Conservation (phyloP, 306 rosid species). For the Echinosophora koreensis region DNA sequence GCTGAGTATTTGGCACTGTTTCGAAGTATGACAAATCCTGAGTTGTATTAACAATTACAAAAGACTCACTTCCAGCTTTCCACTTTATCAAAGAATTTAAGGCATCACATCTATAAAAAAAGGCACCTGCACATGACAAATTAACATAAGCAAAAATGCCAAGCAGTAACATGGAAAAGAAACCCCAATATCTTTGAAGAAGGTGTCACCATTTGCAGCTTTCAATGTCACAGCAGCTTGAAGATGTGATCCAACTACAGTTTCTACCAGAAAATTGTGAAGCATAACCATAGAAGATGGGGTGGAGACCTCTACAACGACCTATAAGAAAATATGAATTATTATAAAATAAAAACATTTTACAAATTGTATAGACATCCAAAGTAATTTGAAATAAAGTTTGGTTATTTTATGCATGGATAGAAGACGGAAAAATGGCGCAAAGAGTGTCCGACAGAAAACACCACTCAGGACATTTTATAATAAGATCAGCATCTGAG, state of each 20-base stretch:
- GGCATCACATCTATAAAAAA: slow-evolving; percentile 83
- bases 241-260: slow-evolving; percentile 88
- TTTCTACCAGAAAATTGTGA: slow-evolving; percentile 82
- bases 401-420: slow-evolving; percentile 27
- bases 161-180: slow-evolving; percentile 36
- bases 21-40: slow-evolving; percentile 59
- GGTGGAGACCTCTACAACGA: slow-evolving; percentile 78
- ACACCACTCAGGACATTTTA: slow-evolving; percentile 25
- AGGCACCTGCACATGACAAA: slow-evolving; percentile 69
- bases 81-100: slow-evolving; percentile 80
- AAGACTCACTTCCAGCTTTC: slow-evolving; percentile 84
- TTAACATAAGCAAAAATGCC: slow-evolving; percentile 45
- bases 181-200: slow-evolving; percentile 33
- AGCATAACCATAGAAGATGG: slow-evolving; percentile 88
- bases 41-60: slow-evolving; percentile 72
- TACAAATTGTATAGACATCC: slow-evolving; percentile 20
- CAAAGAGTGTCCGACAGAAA: slow-evolving; percentile 3
- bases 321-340: slow-evolving; percentile 57
- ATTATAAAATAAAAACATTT: slow-evolving; percentile 31
- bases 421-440: slow-evolving; percentile 16
- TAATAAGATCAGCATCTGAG: not conserved
- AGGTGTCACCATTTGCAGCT: slow-evolving; percentile 74
- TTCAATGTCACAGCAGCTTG: slow-evolving; percentile 92
- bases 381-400: slow-evolving; percentile 23
- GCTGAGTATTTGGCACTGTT: slow-evolving; percentile 52